phyloP scores from a whole-genome alignment of 2,329 filamentous ascomycete species.

The Sporothrix pallida region DNA sequence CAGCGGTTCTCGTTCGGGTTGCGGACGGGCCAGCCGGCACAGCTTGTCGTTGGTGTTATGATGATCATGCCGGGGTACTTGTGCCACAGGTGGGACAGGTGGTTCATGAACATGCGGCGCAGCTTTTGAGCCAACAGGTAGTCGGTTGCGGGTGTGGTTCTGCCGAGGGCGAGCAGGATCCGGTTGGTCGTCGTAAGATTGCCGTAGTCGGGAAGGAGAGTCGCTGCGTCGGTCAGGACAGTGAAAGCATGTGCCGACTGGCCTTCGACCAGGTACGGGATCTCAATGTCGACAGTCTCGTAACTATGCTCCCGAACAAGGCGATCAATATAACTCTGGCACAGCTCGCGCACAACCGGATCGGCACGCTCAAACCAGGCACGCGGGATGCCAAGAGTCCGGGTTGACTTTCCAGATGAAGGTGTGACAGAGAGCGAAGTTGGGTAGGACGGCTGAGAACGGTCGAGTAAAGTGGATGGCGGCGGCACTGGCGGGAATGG shows the following conservation, averaged over 20 bases:
- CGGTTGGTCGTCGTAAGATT: constrained; percentile 66
- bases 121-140: constrained; percentile 73
- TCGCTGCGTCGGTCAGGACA: constrained; percentile 67
- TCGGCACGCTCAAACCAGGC: constrained; percentile 63
- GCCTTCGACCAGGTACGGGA: constrained; percentile 65
- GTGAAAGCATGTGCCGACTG: constrained; percentile 76
- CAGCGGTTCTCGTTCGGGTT: constrained; percentile 46
- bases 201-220: constrained; percentile 50
- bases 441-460: constrained; percentile 33
- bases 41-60: constrained; percentile 69
- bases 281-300: constrained; percentile 58
- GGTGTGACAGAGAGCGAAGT: neutral
- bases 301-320: constrained; percentile 61
- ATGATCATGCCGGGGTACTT: constrained; percentile 72
- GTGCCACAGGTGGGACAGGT: constrained; percentile 70
- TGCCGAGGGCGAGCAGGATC: constrained; percentile 68
- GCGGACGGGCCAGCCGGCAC: constrained; percentile 54
- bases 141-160: constrained; percentile 67
- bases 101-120: constrained; percentile 71
- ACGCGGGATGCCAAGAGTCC: constrained; percentile 67
- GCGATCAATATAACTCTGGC: constrained; percentile 54
- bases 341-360: constrained; percentile 51
- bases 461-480: constrained; percentile 39
- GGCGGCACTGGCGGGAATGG: constrained; percentile 56
- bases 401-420: constrained; percentile 39